Evolutionary conservation across 2,329 filamentous ascomycete genomes (phyloP).

Genomic region (Verruconis gallopava): DNA sequence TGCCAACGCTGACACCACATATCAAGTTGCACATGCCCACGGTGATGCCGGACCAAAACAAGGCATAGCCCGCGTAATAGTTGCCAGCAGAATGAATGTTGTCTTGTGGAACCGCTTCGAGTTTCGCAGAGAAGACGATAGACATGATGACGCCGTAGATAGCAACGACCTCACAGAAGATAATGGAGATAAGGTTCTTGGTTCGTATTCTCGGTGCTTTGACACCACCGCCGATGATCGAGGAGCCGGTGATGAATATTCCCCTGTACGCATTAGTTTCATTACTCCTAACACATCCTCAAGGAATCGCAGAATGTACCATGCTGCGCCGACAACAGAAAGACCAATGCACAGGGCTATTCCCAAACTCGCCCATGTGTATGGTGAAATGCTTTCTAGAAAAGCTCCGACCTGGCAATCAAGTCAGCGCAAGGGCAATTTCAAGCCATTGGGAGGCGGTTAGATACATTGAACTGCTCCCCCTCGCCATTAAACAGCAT

Average conservation of each 20-base stretch:
- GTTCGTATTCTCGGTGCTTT: conserved; percentile 94
- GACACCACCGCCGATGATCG: conserved; percentile 92
- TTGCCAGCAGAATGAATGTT: conserved; percentile 60
- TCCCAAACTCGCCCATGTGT: conserved; percentile 81
- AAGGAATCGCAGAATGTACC: no score
- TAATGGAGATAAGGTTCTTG: conserved; percentile 99
- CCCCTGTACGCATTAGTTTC: conserved; percentile 60
- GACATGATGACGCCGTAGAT: conserved; percentile 99
- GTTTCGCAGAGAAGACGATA: conserved; percentile 90
- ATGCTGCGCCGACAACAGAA: conserved; percentile 93
- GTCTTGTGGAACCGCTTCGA: conserved; percentile 52
- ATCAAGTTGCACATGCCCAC: conserved; percentile 93
- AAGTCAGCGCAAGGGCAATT: no score
- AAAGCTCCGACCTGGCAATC: conserved; percentile 67
- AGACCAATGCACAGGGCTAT: conserved; percentile 91
- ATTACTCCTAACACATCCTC: no score
- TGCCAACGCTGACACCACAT: conserved; percentile 91
- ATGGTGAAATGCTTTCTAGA: conserved; percentile 85
- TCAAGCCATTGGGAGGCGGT: no score
- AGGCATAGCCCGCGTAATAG: conserved; percentile 87
- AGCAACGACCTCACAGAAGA: conserved; percentile 98
- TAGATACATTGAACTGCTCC: conserved; percentile 88
- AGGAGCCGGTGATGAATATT: conserved; percentile 96
- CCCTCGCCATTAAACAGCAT: conserved; percentile 97
- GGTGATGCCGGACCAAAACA: conserved; percentile 93